phyloP scores from a whole-genome alignment of 495 filamentous ascomycete species.

The Aspergillus asperescens region DNA sequence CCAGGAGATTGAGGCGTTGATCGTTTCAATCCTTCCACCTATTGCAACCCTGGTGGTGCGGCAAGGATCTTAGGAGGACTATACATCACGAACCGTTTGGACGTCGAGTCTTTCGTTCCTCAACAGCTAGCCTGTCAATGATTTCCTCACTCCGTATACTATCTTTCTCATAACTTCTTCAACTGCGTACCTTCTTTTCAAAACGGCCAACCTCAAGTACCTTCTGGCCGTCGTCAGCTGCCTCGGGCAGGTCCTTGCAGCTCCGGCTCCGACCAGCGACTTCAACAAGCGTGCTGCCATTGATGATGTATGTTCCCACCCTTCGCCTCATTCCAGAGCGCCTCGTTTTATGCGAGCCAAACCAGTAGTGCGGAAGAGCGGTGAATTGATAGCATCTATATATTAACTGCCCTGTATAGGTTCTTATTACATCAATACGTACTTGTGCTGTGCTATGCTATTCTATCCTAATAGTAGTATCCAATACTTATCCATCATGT shows the following conservation, averaged over 20 bases:
- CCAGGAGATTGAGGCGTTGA: slow-evolving; percentile 5
- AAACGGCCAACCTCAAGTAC: slow-evolving; percentile 28
- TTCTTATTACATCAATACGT: too few species aligned
- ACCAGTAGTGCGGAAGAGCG: slow-evolving; percentile 52
- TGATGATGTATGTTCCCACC: slow-evolving; percentile 22
- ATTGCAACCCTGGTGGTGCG: background rate
- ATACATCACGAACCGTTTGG: slow-evolving; percentile 11
- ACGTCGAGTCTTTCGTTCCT: background rate
- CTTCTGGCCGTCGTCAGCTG: slow-evolving; percentile 25
- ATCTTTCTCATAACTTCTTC: slow-evolving; percentile 1
- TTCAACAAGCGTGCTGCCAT: slow-evolving; percentile 26
- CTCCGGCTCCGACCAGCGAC: slow-evolving; percentile 21
- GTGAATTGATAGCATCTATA: too few species aligned
- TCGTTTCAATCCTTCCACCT: slow-evolving; percentile 13
- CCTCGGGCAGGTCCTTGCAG: slow-evolving; percentile 28
- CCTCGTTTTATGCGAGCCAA: slow-evolving; percentile 37
- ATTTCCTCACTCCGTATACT: slow-evolving; percentile 6
- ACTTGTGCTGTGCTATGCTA: too few species aligned
- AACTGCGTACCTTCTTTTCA: background rate
- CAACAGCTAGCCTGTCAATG: slow-evolving; percentile 14
- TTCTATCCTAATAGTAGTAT: too few species aligned
- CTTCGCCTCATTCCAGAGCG: background rate
- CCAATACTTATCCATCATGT: too few species aligned
- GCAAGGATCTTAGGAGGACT: background rate
- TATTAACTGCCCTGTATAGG: too few species aligned